Percentiles rank a stretch among this genome's conserved stretches.
Evolutionary conservation across 352 stramenopile species (phyloP).

Genomic region (Phytophthora pinifolia): DNA sequence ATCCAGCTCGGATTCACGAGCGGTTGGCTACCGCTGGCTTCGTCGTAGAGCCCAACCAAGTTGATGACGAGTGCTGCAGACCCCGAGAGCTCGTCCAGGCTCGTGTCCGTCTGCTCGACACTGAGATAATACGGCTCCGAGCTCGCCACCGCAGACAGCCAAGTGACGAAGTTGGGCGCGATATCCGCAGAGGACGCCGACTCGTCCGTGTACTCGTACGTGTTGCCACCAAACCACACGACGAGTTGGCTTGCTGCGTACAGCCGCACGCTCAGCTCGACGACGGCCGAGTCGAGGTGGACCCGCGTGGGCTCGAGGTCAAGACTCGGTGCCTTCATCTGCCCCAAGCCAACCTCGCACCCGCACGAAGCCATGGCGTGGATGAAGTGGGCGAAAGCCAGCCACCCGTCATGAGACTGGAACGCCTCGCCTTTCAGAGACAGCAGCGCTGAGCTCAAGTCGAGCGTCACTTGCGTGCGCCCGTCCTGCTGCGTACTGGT

Average conservation of each 20-base stretch:
- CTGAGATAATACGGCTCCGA: slow-evolving; percentile 9
- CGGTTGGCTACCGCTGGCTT: background rate
- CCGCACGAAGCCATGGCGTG: slow-evolving; percentile 2
- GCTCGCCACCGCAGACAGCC: slow-evolving; percentile 7
- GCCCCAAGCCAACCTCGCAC: slow-evolving; percentile 17
- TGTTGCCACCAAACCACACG: slow-evolving; percentile 13
- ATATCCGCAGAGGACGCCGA: background rate
- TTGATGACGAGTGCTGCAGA: slow-evolving; percentile 3
- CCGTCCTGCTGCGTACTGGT: slow-evolving; percentile 1
- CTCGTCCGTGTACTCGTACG: slow-evolving; percentile 8
- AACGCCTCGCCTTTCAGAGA: slow-evolving; percentile 13
- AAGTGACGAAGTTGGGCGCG: slow-evolving; percentile 9
- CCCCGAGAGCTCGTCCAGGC: slow-evolving; percentile 6
- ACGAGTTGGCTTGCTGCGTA: slow-evolving; percentile 10
- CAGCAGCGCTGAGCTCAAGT: slow-evolving; percentile 13
- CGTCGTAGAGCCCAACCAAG: slow-evolving; percentile 3
- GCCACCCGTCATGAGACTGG: slow-evolving; percentile 19
- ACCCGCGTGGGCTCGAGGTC: slow-evolving; percentile 13
- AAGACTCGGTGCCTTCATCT: background rate
- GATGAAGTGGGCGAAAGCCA: slow-evolving; percentile 16
- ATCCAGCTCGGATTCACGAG: slow-evolving; percentile 26
- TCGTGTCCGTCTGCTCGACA: background rate
- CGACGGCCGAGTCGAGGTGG: slow-evolving; percentile 7
- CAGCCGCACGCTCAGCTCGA: slow-evolving; percentile 15
- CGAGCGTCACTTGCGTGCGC: background rate